Evolutionary conservation across 306 rosid genomes (phyloP), one percentile per base, ranked within the genome.

Genomic region (Abrus pulchellus): DNA sequence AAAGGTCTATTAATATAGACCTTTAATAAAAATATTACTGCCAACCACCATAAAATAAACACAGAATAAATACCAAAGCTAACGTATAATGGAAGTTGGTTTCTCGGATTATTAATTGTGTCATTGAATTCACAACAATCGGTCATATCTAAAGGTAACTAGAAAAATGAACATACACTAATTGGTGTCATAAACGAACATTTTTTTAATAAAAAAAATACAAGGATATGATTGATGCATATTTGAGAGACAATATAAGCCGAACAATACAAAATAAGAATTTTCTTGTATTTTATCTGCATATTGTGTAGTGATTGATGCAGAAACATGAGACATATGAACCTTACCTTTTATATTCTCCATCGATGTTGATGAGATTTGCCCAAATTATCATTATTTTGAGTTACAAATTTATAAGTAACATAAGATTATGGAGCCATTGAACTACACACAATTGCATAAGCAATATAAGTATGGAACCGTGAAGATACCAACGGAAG

Each of bases 21-120:
- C 27, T 43, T 59, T 45, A 45, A 57, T 57, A 43, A 59, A 3
- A 13, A 49, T 74, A 74, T 41, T 28, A 52, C n/a, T 76, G 32
- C 30, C 68, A 36, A 11, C 81, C 3, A 36, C 80, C 28, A 14
- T 27, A 27, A 72, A 72, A 73, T 73, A 48, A 63, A 62, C 28
- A 9, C 52, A 48, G 10, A 75, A n/a, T 50, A 64, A 76, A 64
- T 63, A 13, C 52, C 41, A 3, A 62, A 49, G 29, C 74, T 65
- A 76, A 20, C 73, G 6, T 38, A 53, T 63, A 6, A 47, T 7
- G 32, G 13, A 65, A 66, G 67, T 50, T 52, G 74, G 55, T 41
- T 77, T 66, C 4, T 28, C 56, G n/a, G 47, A 30, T 59, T 52
- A 3, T 47, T 75, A 65, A 6, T 52, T 20, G 1, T 47, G 14